These are phyloP conservation scores for Solanum bukasovii DNA, from an alignment of 257 asterid genomes.

Conservation along the genomic window DNA sequence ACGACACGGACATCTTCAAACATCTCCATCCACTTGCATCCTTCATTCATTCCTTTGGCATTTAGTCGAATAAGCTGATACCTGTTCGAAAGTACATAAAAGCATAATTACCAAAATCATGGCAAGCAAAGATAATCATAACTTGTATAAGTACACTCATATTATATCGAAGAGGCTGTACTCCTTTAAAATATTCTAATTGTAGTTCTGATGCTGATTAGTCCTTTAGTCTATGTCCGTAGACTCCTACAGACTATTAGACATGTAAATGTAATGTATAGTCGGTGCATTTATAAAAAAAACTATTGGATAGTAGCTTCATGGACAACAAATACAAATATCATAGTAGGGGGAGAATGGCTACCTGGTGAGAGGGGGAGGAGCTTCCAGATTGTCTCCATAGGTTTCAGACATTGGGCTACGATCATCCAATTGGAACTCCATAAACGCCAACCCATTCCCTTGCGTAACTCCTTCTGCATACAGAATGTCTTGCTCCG, in stretches of 20 bases:
- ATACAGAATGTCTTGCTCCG: conserved; percentile 76
- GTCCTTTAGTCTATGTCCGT: background rate
- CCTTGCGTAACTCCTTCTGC: conserved; percentile 98
- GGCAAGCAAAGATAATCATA: background rate
- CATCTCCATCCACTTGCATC: conserved; percentile 97
- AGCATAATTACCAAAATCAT: background rate
- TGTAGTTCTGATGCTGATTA: background rate
- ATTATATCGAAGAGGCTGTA: background rate
- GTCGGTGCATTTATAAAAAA: background rate
- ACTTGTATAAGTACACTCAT: background rate
- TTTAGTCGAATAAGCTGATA: conserved; percentile 84
- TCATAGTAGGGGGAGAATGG: background rate
- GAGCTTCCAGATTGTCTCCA: conserved; percentile 68
- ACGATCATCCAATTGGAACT: conserved; percentile 85
- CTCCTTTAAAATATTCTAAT: background rate
- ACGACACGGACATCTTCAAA: conserved; percentile 86
- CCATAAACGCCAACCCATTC: conserved; percentile 86
- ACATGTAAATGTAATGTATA: background rate
- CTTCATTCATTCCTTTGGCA: conserved; percentile 74
- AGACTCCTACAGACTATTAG: background rate
- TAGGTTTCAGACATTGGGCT: conserved; percentile 91
- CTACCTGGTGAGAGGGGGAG: conserved; percentile 61
- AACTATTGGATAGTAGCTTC: background rate
- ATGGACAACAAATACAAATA: background rate
- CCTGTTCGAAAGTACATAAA: conserved; percentile 23